Base-by-base conservation (phyloP, 2,329 filamentous ascomycete species). In the Fusarium subglutinans region DNA sequence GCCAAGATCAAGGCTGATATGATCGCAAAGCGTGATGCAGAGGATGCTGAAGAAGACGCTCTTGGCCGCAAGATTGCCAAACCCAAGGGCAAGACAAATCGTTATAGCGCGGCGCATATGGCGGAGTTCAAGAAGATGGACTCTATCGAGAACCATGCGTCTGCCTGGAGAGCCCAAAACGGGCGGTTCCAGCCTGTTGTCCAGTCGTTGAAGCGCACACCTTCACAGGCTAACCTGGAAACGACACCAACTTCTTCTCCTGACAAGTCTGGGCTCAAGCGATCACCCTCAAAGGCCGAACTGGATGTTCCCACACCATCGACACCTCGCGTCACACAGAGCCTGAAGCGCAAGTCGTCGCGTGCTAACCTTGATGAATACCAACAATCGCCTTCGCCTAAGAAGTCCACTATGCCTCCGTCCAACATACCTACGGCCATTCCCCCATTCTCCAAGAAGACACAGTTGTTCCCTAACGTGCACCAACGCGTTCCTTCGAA, bases 101-200 rank as follows among this genome's bases (percentile, higher is more conserved):
- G 96, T 51, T 98, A 92, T 84, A 98, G 94, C 80, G 92, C 94
- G 72, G 91, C 90, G 43, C 96, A 98, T 81, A 93, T 94, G 89
- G 91, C 92, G 56, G 90, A 96, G 79, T 98, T 98, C 85, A 94
- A 94, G 84, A 98, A 97, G 86, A 98, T 98, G 96, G 95, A 98
- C 81, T 98, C 95, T 5, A 98, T 98, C 79, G 94, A 91, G 48
- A 92, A 92, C 71, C 95, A 98, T 80, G 88, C 94, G 14, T 97
- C 95, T 17, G 90, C 92, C 22, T 96, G 92, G 84, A 88, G 94
- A 70, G 88, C 88, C 28, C 86, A 89, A 68, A 83, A 86, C 9
- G 86, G 82, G 41, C 87, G 87, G 14, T 82, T 86, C 73, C 87
- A 88, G n/a, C 88, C 90, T 15, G 80, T 84, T 59, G 78, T 78